Evolutionary conservation across 2,329 filamentous ascomycete genomes (phyloP).

Genomic region (Capronia epimyces): DNA sequence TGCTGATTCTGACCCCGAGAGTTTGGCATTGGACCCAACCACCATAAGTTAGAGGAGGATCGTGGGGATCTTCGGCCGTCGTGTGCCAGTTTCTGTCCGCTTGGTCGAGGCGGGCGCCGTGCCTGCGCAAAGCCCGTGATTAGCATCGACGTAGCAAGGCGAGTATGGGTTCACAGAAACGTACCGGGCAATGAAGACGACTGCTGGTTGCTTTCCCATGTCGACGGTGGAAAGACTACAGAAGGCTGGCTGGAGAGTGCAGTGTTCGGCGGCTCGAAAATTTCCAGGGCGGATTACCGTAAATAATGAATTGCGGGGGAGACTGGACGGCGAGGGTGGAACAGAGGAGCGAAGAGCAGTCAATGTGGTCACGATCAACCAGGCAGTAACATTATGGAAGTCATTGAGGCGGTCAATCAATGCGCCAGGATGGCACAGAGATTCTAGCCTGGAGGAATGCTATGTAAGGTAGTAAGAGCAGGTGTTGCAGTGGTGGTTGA

Average conservation of each 20-base stretch:
- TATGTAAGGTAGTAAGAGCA: neutral
- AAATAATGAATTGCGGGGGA: conserved; percentile 2
- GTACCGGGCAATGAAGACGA: conserved; percentile 42
- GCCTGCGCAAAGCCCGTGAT: conserved; percentile 48
- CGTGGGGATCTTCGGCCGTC: conserved; percentile 87
- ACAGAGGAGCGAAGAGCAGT: neutral
- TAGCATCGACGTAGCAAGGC: neutral
- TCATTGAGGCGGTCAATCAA: conserved; percentile 2
- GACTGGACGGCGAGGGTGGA: neutral
- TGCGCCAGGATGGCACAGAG: conserved; percentile 3
- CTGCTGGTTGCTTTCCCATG: conserved; percentile 30
- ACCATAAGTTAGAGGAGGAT: conserved; percentile 88
- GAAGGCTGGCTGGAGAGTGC: neutral
- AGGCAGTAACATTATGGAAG: neutral
- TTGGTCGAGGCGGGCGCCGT: conserved; percentile 88
- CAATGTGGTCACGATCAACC: neutral
- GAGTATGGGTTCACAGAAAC: neutral
- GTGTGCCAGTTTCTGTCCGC: conserved; percentile 95
- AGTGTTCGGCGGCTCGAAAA: neutral
- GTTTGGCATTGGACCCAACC: conserved; percentile 84
- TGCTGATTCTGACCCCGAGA: conserved; percentile 77
- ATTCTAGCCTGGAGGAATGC: neutral
- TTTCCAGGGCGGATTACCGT: neutral
- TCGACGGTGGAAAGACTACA: neutral
- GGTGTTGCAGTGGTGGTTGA: neutral